Conservation (phyloP, 768 basidiomycete genomes). For the Lepiota brunneoincarnata region DNA sequence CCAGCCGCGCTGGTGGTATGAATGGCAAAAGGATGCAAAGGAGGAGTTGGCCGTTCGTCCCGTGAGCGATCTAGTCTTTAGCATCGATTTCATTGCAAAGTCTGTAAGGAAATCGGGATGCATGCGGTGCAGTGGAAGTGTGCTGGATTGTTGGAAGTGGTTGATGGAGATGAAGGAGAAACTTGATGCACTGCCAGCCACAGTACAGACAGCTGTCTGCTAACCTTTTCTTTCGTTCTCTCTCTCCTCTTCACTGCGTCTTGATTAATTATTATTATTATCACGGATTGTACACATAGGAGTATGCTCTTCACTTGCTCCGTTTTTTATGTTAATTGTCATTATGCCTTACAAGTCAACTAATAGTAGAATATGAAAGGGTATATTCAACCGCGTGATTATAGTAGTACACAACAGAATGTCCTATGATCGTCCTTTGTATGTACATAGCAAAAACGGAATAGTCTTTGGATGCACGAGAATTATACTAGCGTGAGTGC, state of each 20-base stretch:
- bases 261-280: too few relatives aligned
- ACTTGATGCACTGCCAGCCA: slow-evolving; percentile 49
- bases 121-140: slow-evolving; percentile 61
- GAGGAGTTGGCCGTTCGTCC: slow-evolving; percentile 57
- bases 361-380: too few relatives aligned
- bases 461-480: too few relatives aligned
- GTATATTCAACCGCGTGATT: too few relatives aligned
- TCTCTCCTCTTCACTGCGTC: neutral
- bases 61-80: slow-evolving; percentile 58
- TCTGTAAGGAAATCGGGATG: slow-evolving; percentile 53
- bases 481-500: too few relatives aligned
- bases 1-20: slow-evolving; percentile 68
- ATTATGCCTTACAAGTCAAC: too few relatives aligned
- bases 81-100: slow-evolving; percentile 54
- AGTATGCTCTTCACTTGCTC: too few relatives aligned
- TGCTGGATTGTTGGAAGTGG: slow-evolving; percentile 59
- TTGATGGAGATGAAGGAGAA: slow-evolving; percentile 49
- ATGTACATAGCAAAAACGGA: too few relatives aligned
- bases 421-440: too few relatives aligned
- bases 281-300: too few relatives aligned
- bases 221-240: neutral
- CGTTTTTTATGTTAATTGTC: too few relatives aligned
- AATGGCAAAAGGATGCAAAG: slow-evolving; percentile 54
- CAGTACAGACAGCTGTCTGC: slow-evolving; percentile 18
- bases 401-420: too few relatives aligned